Conservation (phyloP, 805 yeast genomes). For the Nakazawaea molendinolei region DNA sequence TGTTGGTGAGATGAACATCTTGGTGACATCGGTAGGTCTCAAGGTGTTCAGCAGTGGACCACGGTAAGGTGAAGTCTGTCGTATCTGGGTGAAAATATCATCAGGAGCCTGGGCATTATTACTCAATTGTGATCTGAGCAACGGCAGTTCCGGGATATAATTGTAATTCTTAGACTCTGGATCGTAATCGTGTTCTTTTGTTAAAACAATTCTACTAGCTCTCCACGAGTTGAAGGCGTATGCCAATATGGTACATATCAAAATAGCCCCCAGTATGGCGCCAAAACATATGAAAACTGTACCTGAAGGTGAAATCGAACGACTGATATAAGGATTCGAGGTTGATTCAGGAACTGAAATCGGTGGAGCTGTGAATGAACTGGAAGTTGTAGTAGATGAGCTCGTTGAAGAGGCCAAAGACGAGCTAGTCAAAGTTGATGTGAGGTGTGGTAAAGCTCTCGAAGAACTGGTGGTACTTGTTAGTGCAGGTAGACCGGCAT, state of each 20-base stretch:
- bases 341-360: constrained; percentile 51
- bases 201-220: constrained; percentile 42
- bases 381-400: constrained; percentile 16
- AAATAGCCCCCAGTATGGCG: constrained; percentile 52
- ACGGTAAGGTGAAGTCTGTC: background rate
- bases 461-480: no score
- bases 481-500: no score
- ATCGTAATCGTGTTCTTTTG: constrained; percentile 21
- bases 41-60: constrained; percentile 20
- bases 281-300: constrained; percentile 84
- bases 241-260: constrained; percentile 29
- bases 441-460: constrained; percentile 1
- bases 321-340: constrained; percentile 59
- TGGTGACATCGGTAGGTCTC: constrained; percentile 28
- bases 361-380: constrained; percentile 36
- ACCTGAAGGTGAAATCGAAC: constrained; percentile 53
- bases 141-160: background rate
- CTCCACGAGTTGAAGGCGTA: constrained; percentile 14
- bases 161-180: constrained; percentile 6
- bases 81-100: background rate
- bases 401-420: no score
- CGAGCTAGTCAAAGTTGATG: no score
- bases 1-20: constrained; percentile 74
- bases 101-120: background rate
- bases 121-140: constrained; percentile 1